These are phyloP conservation scores for Truncatella angustata DNA, from an alignment of 2,329 filamentous ascomycete genomes.

Conservation along the genomic window DNA sequence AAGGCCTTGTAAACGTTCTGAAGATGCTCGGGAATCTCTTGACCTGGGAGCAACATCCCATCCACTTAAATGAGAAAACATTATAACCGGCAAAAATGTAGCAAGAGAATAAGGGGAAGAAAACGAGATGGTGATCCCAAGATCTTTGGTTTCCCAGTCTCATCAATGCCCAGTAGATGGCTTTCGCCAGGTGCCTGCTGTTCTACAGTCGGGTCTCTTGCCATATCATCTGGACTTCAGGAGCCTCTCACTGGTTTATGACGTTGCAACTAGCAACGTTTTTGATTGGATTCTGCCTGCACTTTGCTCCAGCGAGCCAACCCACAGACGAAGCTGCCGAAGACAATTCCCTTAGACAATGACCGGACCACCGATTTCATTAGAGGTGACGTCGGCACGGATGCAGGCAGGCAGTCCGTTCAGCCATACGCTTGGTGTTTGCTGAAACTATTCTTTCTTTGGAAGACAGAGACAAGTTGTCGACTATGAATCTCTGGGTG, in stretches of 20 bases:
- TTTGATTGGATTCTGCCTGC: conserved; percentile 16
- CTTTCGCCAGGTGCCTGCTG: too few species aligned
- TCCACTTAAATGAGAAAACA: conserved; percentile 28
- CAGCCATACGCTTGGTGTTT: too few species aligned
- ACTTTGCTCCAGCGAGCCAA: conserved; percentile 19
- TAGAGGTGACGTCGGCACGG: conserved; percentile 16
- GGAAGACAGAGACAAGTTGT: not conserved
- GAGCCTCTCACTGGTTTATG: not conserved
- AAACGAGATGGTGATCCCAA: too few species aligned
- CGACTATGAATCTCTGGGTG: conserved; percentile 14
- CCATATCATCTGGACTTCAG: not conserved
- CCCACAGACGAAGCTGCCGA: conserved; percentile 24
- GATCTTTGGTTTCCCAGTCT: too few species aligned
- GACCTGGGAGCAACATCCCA: conserved; percentile 17
- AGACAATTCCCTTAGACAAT: conserved; percentile 8
- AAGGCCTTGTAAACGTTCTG: conserved; percentile 24
- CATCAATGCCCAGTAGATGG: too few species aligned
- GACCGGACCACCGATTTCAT: not conserved
- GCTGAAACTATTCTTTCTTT: too few species aligned
- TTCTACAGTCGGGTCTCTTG: not conserved
- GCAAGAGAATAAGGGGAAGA: not conserved
- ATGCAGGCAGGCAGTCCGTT: conserved; percentile 19
- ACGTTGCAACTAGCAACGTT: too few species aligned
- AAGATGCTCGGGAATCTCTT: conserved; percentile 15
- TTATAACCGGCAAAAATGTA: conserved; percentile 9